Evolutionary conservation across 2,329 filamentous ascomycete genomes (phyloP), one percentile per base, ranked within the genome.

Genomic region (Alternaria brassicae): DNA sequence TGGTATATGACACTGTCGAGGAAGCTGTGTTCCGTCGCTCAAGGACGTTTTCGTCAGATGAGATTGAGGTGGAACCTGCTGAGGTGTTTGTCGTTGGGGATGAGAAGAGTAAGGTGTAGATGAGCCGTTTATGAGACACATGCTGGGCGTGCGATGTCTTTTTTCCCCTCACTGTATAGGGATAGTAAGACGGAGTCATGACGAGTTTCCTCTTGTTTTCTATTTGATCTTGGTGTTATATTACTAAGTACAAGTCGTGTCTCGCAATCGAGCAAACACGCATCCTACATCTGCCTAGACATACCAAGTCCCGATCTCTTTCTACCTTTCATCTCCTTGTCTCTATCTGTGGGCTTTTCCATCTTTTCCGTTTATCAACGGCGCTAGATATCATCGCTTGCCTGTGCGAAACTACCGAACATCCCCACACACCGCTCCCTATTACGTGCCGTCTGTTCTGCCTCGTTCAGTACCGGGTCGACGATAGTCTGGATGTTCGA

Each of bases 41-140:
- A 2, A 32, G 63, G 4, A 58, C 44, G 2, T 37, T 50, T 4
- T 58, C 55, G 2, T 53, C 53, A 23, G 62, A 64, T 28, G 65
- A 65, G 3, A 63, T 66, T 19, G 53, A 53, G 2, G 56, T 63
- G 32, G 51, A 56, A 52, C 59, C 63, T 7, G 39, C 66, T 4
- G 69, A 70, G 21, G 58, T 70, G 10, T 34, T 34, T 34, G 32
- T 71, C 39, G 54, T 65, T 0, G 66, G 64, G 1, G 53, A 53
- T 27, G 67, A 71, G 37, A 69, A 69, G 55, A 66, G 62, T 34
- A 66, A 62, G 51, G 65, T 60, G 2, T 61, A 40, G 28, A 36
- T 32, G 13, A 12, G 13, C 6, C n/a, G 15, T 25, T 49, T 13
- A 21, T 2, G n/a, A 10, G 3, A 4, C 19, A 4, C 21, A 47